phyloP scores from a whole-genome alignment of 176 grass and related monocot species.

The barley (Hordeum vulgare) region MorexV3_pseudomolecules_assembly NC_058523.1:7215631-7216130 shows the following conservation, averaged over 20 bases:
- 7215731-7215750: not conserved
- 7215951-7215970: no score
- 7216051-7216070: not conserved
- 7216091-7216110: not conserved
- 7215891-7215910: not conserved
- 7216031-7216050: not conserved
- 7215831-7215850: not conserved
- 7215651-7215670: no score
- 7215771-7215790: no score
- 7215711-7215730: slow-evolving; percentile 1
- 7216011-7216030: not conserved
- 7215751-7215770: not conserved
- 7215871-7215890: not conserved
- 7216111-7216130: slow-evolving; percentile 12
- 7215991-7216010: slow-evolving; percentile 2
- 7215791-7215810: no score
- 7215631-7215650: no score
- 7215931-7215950: no score
- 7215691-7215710: not conserved
- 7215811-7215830: no score
- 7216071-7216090: no score
- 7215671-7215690: not conserved
- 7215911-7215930: slow-evolving; percentile 9
- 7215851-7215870: not conserved
- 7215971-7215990: not conserved